Conservation (phyloP, 768 basidiomycete genomes). For the Tubosaeta brunneosetosa region DNA sequence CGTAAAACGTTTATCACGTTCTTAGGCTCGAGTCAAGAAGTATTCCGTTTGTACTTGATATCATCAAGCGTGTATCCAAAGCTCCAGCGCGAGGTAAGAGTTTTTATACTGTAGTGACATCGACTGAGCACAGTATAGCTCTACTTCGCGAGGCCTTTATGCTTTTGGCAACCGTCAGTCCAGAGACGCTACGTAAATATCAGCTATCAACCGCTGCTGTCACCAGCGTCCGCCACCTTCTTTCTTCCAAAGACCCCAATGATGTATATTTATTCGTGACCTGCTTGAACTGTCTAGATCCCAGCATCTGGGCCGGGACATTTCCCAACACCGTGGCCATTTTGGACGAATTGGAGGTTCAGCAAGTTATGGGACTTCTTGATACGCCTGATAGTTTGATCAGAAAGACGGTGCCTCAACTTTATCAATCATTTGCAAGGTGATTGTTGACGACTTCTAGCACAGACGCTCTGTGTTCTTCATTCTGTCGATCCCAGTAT, state of each 20-base stretch:
- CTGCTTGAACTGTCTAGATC: slow-evolving; percentile 57
- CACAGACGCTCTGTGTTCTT: slow-evolving; percentile 61
- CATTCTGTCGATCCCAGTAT: slow-evolving; percentile 54
- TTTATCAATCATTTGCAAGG: neutral
- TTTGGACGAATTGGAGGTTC: slow-evolving; percentile 72
- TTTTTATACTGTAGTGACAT: neutral
- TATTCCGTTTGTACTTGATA: slow-evolving; percentile 18
- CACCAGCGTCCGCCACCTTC: slow-evolving; percentile 49
- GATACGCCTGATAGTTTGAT: slow-evolving; percentile 55
- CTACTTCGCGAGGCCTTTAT: slow-evolving; percentile 33
- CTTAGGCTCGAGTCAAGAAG: slow-evolving; percentile 21
- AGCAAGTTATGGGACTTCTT: slow-evolving; percentile 62
- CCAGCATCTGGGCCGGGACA: slow-evolving; percentile 66
- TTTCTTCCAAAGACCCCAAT: slow-evolving; percentile 54
- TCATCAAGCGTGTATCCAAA: slow-evolving; percentile 23
- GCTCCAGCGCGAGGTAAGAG: slow-evolving; percentile 25
- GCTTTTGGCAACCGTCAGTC: slow-evolving; percentile 24
- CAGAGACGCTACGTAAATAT: slow-evolving; percentile 16
- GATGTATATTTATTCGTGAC: slow-evolving; percentile 62
- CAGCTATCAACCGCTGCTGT: slow-evolving; percentile 30
- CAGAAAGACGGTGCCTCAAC: slow-evolving; percentile 49
- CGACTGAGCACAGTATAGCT: slow-evolving; percentile 25
- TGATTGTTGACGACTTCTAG: slow-evolving; percentile 5
- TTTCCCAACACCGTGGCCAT: slow-evolving; percentile 43
- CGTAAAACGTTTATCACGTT: neutral